Evolutionary conservation across 495 filamentous ascomycete genomes (phyloP).

Genomic region (Penicillium steckii): DNA sequence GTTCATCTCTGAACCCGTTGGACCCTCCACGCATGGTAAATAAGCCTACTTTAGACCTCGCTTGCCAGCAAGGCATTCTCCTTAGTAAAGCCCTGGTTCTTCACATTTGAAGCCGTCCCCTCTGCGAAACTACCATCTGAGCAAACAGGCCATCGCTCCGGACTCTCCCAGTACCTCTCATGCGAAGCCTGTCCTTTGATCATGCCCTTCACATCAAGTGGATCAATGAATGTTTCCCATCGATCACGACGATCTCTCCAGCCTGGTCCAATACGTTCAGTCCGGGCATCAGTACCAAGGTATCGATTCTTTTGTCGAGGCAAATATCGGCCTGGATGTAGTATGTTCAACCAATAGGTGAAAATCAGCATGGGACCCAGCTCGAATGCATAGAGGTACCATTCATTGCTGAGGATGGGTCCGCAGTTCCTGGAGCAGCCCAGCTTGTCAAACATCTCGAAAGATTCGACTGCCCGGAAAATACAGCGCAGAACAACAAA

Average conservation of each 20-base stretch:
- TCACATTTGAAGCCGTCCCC: conserved; percentile 27
- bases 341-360: conserved; percentile 37
- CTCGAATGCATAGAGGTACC: conserved; percentile 42
- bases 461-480: conserved; percentile 37
- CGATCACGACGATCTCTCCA: conserved; percentile 32
- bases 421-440: conserved; percentile 24
- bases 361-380: conserved; percentile 39
- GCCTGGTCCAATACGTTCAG: conserved; percentile 39
- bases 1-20: too few species aligned
- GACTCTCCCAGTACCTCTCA: conserved; percentile 31
- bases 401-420: conserved; percentile 32
- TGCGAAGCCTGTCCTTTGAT: conserved; percentile 27
- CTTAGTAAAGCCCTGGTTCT: background rate
- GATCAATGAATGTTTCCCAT: conserved; percentile 35
- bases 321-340: conserved; percentile 34
- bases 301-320: conserved; percentile 31
- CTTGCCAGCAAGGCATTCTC: background rate
- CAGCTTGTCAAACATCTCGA: conserved; percentile 23
- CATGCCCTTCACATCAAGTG: conserved; percentile 30
- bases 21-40: background rate
- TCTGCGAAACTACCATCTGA: conserved; percentile 32
- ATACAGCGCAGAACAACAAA: conserved; percentile 38
- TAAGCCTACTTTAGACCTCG: background rate
- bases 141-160: conserved; percentile 28
- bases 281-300: conserved; percentile 30